Conservation (phyloP, 2,329 filamentous ascomycete species). For the Cucurbitaria berberidis region DNA sequence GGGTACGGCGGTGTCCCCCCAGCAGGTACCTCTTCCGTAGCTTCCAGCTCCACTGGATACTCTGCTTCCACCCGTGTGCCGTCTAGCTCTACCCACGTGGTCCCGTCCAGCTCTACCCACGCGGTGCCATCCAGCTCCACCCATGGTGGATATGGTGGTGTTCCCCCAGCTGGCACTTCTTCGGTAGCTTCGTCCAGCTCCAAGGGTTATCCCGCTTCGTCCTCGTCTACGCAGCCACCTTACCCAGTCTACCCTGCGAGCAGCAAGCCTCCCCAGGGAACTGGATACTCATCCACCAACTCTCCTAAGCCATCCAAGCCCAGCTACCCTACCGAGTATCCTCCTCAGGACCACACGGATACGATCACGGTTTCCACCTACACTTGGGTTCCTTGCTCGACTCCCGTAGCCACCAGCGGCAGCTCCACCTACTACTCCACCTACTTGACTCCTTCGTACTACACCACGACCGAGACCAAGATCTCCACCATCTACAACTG, state of each 20-base stretch:
- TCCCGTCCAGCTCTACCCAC: too few relatives aligned
- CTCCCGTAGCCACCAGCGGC: constrained; percentile 41
- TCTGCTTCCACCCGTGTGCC: background rate
- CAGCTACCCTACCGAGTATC: constrained; percentile 9
- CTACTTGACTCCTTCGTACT: constrained; percentile 47
- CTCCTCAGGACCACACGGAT: constrained; percentile 31
- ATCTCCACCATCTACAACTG: constrained; percentile 36
- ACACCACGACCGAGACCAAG: constrained; percentile 36
- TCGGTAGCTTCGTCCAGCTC: background rate
- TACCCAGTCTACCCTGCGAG: too few relatives aligned
- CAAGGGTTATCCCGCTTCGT: constrained; percentile 4
- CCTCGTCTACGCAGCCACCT: background rate
- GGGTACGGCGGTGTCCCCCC: too few relatives aligned
- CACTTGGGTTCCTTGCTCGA: constrained; percentile 47
- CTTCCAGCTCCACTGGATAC: background rate
- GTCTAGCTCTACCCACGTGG: too few relatives aligned
- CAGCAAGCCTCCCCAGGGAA: constrained; percentile 4
- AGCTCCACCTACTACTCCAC: constrained; percentile 45
- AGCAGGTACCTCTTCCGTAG: constrained; percentile 4
- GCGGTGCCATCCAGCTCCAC: background rate
- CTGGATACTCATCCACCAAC: constrained; percentile 17
- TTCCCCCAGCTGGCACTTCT: background rate
- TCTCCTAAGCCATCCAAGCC: constrained; percentile 15
- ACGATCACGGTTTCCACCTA: constrained; percentile 44
- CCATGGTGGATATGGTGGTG: background rate